Conservation (phyloP, 2,329 filamentous ascomycete species). For the Botrytis squamosa region DNA sequence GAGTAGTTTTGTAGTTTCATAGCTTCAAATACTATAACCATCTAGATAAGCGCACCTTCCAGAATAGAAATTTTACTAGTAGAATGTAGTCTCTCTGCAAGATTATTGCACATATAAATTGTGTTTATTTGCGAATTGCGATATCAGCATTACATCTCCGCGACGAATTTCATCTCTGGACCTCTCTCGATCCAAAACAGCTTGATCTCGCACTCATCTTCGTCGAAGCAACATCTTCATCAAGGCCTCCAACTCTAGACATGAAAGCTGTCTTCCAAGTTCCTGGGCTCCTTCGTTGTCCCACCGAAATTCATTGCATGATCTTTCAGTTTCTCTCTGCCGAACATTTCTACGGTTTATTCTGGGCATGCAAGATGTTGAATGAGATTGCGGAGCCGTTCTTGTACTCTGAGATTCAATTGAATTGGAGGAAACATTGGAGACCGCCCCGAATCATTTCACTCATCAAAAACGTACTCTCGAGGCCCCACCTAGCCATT, state of each 20-base stretch:
- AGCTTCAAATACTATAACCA: background rate
- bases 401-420: background rate
- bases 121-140: background rate
- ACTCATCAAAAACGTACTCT: background rate
- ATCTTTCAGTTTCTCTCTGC: background rate
- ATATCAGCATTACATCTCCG: background rate
- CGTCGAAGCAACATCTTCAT: background rate
- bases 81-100: background rate
- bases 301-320: background rate
- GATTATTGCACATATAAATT: background rate
- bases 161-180: background rate
- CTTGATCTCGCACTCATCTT: background rate
- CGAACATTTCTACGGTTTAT: background rate
- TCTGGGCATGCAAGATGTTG: background rate
- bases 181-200: background rate
- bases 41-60: background rate
- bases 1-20: background rate
- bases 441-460: background rate
- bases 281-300: background rate
- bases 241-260: background rate
- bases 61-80: background rate
- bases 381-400: background rate
- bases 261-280: background rate
- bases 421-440: background rate
- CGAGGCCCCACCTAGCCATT: background rate